phyloP scores from a whole-genome alignment of 108 stramenopile genomes.

The Skeletonema marinoi region DNA sequence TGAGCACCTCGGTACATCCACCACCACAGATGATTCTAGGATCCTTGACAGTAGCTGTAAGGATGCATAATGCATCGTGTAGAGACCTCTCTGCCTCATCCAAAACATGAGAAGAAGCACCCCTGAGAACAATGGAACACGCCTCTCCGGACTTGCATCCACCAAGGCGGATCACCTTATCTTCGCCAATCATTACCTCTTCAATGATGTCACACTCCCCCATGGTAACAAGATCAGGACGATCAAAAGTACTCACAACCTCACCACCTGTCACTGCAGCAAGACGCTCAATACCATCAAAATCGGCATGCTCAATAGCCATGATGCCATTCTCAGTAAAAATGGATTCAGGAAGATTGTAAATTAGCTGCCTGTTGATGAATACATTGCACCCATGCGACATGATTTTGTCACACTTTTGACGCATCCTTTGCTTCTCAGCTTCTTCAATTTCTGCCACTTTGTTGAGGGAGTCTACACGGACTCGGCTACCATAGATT shows the following conservation, averaged over 20 bases:
- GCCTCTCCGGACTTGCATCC: conserved; percentile 96
- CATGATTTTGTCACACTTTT: conserved; percentile 97
- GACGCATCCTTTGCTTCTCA: conserved; percentile 97
- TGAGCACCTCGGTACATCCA: conserved; percentile 95
- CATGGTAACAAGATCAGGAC: conserved; percentile 93
- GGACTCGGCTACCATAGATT: conserved; percentile 98
- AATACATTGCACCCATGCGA: conserved; percentile 97
- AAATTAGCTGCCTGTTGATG: conserved; percentile 99
- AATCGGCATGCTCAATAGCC: conserved; percentile 99
- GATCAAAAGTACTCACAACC: conserved; percentile 97
- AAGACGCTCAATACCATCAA: conserved; percentile 98
- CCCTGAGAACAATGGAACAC: conserved; percentile 97
- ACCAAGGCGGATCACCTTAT: conserved; percentile 93
- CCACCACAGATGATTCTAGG: conserved; percentile 96
- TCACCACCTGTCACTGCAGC: conserved; percentile 97
- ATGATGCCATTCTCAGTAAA: conserved; percentile 96
- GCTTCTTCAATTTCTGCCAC: conserved; percentile 99
- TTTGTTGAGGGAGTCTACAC: conserved; percentile 94
- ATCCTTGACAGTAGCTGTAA: conserved; percentile 93
- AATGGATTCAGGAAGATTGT: conserved; percentile 97
- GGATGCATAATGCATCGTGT: conserved; percentile 98
- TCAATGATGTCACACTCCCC: conserved; percentile 94
- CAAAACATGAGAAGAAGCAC: conserved; percentile 93
- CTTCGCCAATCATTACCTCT: conserved; percentile 98
- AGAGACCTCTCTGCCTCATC: conserved; percentile 98